Evolutionary conservation across 1,284 basidiomycete species (phyloP), one percentile per base, ranked within the genome.

Genomic region (Pholiota adiposa): DNA sequence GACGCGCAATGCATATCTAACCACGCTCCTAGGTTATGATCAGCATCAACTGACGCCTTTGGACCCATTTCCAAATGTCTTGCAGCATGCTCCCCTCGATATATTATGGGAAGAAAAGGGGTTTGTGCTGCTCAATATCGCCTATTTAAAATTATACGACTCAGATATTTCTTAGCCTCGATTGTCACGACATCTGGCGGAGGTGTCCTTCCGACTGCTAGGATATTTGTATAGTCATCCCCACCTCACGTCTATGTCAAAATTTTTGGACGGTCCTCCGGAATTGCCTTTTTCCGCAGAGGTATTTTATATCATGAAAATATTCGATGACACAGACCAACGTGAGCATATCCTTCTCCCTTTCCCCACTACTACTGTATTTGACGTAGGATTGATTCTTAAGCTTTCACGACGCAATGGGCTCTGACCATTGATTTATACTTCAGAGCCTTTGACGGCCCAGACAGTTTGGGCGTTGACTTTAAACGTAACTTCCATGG

Each of bases 361-460:
- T n/a, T n/a, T n/a, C n/a, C n/a, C n/a, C n/a, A n/a, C n/a, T n/a
- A n/a, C n/a, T n/a, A n/a, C n/a, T n/a, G n/a, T n/a, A n/a, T n/a
- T n/a, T n/a, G n/a, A n/a, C n/a, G n/a, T n/a, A n/a, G n/a, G n/a
- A n/a, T n/a, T n/a, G n/a, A n/a, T n/a, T n/a, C n/a, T n/a, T n/a
- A n/a, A 57, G 55, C 48, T 3, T 57, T 57, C 25, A 57, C 55
- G n/a, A 33, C 38, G 5, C 55, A 57, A 51, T 57, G 55, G 46
- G 55, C 55, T 14, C 36, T 57, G 1, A 51, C 48, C 14, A 34
- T 57, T 14, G 36, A 43, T 25, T 3, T 33, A 21, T 57, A 51
- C 36, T 57, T 57, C 23, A 21, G 48, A 21, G 40, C 38, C 3
- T 51, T 48, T 7, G 38, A 19, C 23, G n/a, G 14, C 21, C 43